phyloP scores from a whole-genome alignment of 2,329 filamentous ascomycete genomes.

The Aspergillus sp. region DNA sequence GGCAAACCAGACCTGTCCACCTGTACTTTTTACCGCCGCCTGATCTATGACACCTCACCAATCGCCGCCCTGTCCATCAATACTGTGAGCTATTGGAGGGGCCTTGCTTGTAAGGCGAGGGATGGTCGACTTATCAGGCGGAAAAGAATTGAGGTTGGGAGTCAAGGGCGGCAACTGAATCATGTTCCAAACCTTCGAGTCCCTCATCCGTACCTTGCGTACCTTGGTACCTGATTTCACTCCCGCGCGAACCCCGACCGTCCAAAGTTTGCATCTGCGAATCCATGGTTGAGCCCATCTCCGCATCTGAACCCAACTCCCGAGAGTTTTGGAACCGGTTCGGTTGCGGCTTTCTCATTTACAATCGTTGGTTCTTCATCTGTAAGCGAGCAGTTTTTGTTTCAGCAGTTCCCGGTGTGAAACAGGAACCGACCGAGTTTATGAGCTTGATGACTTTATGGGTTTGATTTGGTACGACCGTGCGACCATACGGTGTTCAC shows the following conservation, averaged over 20 bases:
- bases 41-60: background rate
- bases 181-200: background rate
- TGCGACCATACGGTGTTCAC: no score
- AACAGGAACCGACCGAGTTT: background rate
- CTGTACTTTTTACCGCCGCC: conserved; percentile 2
- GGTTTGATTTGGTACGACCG: background rate
- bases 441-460: background rate
- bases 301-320: background rate
- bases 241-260: background rate
- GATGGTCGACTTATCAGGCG: background rate
- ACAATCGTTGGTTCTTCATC: background rate
- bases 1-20: conserved; percentile 3
- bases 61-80: background rate
- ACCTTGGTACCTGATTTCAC: background rate
- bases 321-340: background rate
- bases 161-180: conserved; percentile 1
- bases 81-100: background rate
- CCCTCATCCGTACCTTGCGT: background rate
- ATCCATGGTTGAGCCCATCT: background rate
- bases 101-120: background rate
- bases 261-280: background rate
- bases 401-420: background rate
- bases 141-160: background rate
- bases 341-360: background rate
- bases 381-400: background rate